Base-by-base conservation (phyloP, 2,329 filamentous ascomycete species). In the Scolecobasidium constrictum region DNA sequence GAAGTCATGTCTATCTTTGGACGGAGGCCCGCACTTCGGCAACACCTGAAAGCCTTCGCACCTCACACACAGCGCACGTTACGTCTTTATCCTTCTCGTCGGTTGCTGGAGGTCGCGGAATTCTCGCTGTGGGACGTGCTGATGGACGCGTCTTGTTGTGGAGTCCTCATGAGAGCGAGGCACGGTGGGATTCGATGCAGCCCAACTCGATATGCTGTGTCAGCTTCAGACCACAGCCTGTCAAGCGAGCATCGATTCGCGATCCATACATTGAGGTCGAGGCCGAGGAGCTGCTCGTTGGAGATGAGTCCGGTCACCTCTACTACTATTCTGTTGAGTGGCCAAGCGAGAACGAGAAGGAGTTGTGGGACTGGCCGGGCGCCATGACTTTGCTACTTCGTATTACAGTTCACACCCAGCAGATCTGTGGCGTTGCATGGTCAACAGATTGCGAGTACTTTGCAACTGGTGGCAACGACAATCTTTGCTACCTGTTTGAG, bases 61-160 rank as follows among this genome's bases (percentile, higher is more conserved):
- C 65, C 51, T 74, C 78, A 66, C 56, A 60, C 51, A 36, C 47
- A 3, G 36, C 35, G 7, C 74, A 80, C 53, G 71, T 98, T 34
- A 94, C 86, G 0, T 87, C 86, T 4, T 61, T 96, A n/a, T 80
- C 84, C 1, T 96, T 96, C 61, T 96, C 92, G 1, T 95, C 90
- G 0, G 60, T 70, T 1, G 66, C 77, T 53, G 90, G 90, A 1
- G 72, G 71, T 16, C 83, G 81, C 53, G 80, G 78, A 11, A 92
- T 98, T 28, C 71, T 98, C 35, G 90, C 87, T 1, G 83, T 87
- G 49, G 88, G 86, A 2, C 76, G 87, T 48, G 85, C 83, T 11
- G 78, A 86, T 54, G 84, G 86, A 1, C 73, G 75, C 18, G 68
- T 96, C 22, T 77, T 76, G 17, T 68, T 98, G 4, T 84, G 88